Conservation (phyloP, 2,329 filamentous ascomycete genomes). For the Pestalotiopsis fici region DNA sequence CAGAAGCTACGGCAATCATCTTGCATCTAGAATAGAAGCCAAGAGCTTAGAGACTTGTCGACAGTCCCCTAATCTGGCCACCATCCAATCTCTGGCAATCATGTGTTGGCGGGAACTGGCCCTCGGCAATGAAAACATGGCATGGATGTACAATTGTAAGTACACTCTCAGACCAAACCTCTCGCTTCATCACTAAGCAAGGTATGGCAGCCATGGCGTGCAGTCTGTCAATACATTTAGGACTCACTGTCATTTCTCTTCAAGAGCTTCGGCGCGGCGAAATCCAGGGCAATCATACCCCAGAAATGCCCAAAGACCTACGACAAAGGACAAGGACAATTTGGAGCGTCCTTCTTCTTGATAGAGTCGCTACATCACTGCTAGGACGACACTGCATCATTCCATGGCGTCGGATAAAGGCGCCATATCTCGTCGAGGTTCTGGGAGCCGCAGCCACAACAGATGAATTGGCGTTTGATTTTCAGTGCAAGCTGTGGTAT, state of each 20-base stretch:
- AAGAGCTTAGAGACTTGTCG: neutral
- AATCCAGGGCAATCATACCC: neutral
- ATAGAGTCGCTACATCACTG: neutral
- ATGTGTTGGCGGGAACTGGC: neutral
- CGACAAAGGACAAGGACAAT: neutral
- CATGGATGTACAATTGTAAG: neutral
- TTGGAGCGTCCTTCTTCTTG: neutral
- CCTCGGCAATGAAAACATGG: neutral
- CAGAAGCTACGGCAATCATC: neutral
- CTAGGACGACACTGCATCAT: neutral
- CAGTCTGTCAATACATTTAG: neutral
- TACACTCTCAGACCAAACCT: neutral
- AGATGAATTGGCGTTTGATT: neutral
- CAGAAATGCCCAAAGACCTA: neutral
- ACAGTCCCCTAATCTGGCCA: neutral
- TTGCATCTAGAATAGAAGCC: neutral
- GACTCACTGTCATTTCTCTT: neutral
- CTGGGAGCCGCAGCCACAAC: neutral
- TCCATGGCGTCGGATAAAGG: neutral
- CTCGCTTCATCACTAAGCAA: neutral
- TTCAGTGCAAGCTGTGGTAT: neutral
- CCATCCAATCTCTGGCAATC: neutral
- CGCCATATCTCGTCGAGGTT: neutral
- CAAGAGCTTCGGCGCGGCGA: neutral
- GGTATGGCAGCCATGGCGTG: neutral